phyloP scores from a whole-genome alignment of 2,329 filamentous ascomycete species.

The Fusarium pseudograminearum region DNA sequence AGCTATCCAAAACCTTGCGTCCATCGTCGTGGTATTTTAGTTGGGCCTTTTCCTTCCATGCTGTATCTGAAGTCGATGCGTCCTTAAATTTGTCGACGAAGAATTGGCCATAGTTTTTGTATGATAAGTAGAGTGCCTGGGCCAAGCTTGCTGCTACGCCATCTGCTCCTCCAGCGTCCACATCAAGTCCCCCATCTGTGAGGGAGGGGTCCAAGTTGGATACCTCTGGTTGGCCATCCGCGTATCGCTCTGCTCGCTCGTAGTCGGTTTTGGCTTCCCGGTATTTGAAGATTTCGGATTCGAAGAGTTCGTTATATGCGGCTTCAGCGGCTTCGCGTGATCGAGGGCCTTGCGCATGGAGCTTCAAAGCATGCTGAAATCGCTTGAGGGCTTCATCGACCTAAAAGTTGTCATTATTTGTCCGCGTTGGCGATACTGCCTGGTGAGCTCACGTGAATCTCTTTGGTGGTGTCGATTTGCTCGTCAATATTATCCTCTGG shows the following conservation, averaged over 20 bases:
- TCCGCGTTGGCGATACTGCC: not conserved
- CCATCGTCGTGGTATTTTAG: conserved; percentile 53
- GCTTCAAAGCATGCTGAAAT: conserved; percentile 90
- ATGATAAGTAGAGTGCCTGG: conserved; percentile 90
- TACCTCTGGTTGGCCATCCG: conserved; percentile 59
- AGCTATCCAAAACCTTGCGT: conserved; percentile 65
- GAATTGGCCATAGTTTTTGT: conserved; percentile 97
- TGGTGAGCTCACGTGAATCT: conserved; percentile 74
- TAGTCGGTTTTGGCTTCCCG: conserved; percentile 89
- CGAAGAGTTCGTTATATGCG: conserved; percentile 87
- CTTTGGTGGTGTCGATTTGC: conserved; percentile 93
- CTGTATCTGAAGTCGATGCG: conserved; percentile 61
- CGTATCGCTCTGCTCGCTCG: conserved; percentile 73
- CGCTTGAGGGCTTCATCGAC: conserved; percentile 97
- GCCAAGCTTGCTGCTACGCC: conserved; percentile 83
- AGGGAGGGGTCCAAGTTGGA: conserved; percentile 59
- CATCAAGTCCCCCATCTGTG: conserved; percentile 62
- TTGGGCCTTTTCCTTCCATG: conserved; percentile 54
- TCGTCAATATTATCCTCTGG: conserved; percentile 91
- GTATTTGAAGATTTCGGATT: conserved; percentile 94
- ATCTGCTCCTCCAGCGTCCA: conserved; percentile 73
- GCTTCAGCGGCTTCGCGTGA: conserved; percentile 81
- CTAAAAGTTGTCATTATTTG: conserved; percentile 51
- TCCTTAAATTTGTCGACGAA: conserved; percentile 73
- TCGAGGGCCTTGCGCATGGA: conserved; percentile 85